Percentiles rank a stretch among this genome's conserved stretches.
Evolutionary conservation across 768 basidiomycete species (phyloP).

Genomic region (Trametes meyenii): DNA sequence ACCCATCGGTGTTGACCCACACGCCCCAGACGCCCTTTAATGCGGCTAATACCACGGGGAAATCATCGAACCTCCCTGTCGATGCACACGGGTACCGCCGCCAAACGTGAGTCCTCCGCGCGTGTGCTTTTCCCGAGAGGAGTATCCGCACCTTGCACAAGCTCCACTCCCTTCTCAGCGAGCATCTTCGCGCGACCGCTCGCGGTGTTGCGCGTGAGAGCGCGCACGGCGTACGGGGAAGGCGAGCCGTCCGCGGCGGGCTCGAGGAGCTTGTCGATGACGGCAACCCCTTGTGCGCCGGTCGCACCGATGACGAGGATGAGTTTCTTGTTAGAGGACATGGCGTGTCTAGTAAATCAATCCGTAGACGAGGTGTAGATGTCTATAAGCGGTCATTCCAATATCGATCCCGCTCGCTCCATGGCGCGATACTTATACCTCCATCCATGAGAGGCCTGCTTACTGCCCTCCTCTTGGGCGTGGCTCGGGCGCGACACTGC

Average conservation of each 20-base stretch:
- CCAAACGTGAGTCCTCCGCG: conserved; percentile 27
- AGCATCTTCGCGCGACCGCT: conserved; percentile 39
- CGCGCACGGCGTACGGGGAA: conserved; percentile 44
- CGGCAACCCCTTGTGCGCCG: conserved; percentile 45
- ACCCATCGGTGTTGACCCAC: conserved; percentile 39
- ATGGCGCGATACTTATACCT: too few species aligned
- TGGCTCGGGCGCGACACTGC: too few species aligned
- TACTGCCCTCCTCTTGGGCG: too few species aligned
- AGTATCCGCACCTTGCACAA: conserved; percentile 35
- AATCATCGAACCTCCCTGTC: conserved; percentile 36
- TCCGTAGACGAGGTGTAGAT: background rate
- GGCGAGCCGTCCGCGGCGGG: conserved; percentile 40
- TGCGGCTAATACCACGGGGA: conserved; percentile 33
- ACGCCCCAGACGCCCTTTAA: conserved; percentile 40
- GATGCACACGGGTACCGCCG: conserved; percentile 33
- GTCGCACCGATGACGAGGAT: conserved; percentile 50
- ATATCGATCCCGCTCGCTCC: too few species aligned
- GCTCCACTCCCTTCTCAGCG: conserved; percentile 39
- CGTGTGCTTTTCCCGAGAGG: too few species aligned
- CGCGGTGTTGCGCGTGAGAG: conserved; percentile 40
- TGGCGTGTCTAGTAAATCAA: background rate
- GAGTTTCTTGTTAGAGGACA: conserved; percentile 12
- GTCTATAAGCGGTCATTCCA: too few species aligned
- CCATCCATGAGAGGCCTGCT: too few species aligned
- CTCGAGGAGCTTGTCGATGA: conserved; percentile 41